Evolutionary conservation across 1,284 basidiomycete genomes (phyloP), one percentile per base, ranked within the genome.

Genomic region (Tilletia indica): DNA sequence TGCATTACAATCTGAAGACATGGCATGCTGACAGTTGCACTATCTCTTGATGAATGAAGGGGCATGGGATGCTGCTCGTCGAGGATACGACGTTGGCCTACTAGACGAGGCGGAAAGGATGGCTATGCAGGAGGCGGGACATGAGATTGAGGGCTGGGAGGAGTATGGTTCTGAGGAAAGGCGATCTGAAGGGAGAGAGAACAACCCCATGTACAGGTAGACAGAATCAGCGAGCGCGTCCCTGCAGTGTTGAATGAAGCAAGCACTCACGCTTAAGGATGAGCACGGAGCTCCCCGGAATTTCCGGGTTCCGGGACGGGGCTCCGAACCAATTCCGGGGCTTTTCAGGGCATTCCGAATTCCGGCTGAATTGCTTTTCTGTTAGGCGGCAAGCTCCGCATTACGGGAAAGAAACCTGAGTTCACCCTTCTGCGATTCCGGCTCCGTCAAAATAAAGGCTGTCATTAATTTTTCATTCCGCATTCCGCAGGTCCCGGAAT

Each of bases 141-240:
- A 39, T 3, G 12, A 42, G 3, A 3, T 5, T 9, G 19, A 39
- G 31, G 34, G 8, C 8, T 9, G 31, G n/a, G 61, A 64, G 31
- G 36, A 39, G 2, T 64, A 64, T n/a, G 61, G 61, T 19, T 31
- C 36, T 11, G 61, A 64, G n/a, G 61, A 38, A 14, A 5, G 42
- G 42, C 42, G 42, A 45, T 45, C 42, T 45, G n/a, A 42, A 3
- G 19, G 8, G 2, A 42, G 31, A 8, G 25, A 2, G 16, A 42
- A 16, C 34, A 64, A 39, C 61, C 61, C 14, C 61, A 64, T 19
- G 61, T 64, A 36, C 31, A 38, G 8, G 61, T 64, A 8, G 61
- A 64, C 61, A 36, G 61, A 19, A 64, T 64, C 38, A 64, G 61
- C 61, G 61, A 64, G 16, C 34, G 61, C 6, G 61, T 64, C 4